A percentile compares a stretch with the other conserved stretches of the same genome.
phyloP scores from a whole-genome alignment of 305 asterid genomes.

The Plantago lanceolata region DNA sequence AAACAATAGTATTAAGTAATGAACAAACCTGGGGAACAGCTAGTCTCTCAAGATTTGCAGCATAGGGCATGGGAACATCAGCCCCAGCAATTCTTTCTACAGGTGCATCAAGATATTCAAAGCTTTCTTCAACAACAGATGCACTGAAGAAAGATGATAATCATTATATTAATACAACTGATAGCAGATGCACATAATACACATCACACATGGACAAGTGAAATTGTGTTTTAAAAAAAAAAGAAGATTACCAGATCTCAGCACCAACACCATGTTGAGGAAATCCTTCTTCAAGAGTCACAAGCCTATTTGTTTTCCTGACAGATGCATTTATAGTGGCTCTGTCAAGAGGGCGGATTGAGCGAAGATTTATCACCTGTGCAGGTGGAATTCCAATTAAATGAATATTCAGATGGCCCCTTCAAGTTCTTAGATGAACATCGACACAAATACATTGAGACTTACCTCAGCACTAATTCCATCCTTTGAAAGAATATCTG shows the following conservation, averaged over 20 bases:
- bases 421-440: conserved; percentile 1
- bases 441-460: conserved; percentile 4
- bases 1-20: neutral
- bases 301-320: conserved; percentile 77
- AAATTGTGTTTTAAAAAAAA: neutral
- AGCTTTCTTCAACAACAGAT: conserved; percentile 77
- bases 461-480: conserved; percentile 80
- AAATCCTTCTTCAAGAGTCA: conserved; percentile 82
- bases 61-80: conserved; percentile 93
- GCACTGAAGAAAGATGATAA: conserved; percentile 47
- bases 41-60: conserved; percentile 85
- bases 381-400: conserved; percentile 10
- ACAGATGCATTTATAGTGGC: conserved; percentile 75
- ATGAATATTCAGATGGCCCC: conserved; percentile 1
- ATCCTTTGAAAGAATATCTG: conserved; percentile 73
- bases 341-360: conserved; percentile 86
- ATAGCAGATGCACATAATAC: conserved; percentile 26
- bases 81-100: conserved; percentile 94
- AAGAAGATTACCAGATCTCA: conserved; percentile 61
- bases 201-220: conserved; percentile 4
- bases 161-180: neutral
- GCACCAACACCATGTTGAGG: conserved; percentile 90
- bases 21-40: conserved; percentile 82
- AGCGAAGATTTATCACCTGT: conserved; percentile 82
- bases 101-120: conserved; percentile 88